Evolutionary conservation across 2,329 filamentous ascomycete species (phyloP).

Genomic region (Beauveria sp.): DNA sequence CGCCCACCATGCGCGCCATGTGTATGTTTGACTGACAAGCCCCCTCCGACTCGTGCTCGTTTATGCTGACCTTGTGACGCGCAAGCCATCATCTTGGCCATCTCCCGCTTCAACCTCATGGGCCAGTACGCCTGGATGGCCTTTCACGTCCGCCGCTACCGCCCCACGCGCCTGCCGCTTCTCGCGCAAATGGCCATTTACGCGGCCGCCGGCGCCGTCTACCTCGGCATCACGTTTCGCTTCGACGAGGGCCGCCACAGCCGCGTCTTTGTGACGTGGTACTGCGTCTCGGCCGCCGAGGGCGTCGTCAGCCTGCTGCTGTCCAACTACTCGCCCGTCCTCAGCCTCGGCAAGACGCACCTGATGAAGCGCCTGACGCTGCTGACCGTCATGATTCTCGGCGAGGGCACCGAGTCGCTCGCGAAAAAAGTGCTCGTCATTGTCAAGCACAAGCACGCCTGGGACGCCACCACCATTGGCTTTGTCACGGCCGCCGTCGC

Average conservation of each 20-base stretch:
- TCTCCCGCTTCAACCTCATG: slow-evolving; percentile 43
- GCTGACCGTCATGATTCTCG: slow-evolving; percentile 58
- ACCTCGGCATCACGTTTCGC: slow-evolving; percentile 34
- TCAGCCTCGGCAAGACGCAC: slow-evolving; percentile 56
- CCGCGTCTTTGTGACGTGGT: slow-evolving; percentile 38
- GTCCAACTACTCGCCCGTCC: slow-evolving; percentile 46
- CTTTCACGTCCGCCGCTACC: slow-evolving; percentile 35
- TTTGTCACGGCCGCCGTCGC: slow-evolving; percentile 31
- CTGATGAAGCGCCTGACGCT: slow-evolving; percentile 56
- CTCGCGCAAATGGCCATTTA: slow-evolving; percentile 28
- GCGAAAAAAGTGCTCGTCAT: slow-evolving; percentile 43
- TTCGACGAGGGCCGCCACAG: slow-evolving; percentile 27
- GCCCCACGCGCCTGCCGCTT: slow-evolving; percentile 28
- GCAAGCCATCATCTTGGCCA: slow-evolving; percentile 38
- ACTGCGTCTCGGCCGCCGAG: slow-evolving; percentile 46
- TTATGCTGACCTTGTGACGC: background rate
- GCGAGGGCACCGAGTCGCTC: slow-evolving; percentile 57
- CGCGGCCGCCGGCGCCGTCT: slow-evolving; percentile 28
- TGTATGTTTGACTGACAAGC: slow-evolving; percentile 21
- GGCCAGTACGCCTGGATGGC: slow-evolving; percentile 45
- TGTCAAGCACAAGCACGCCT: slow-evolving; percentile 33
- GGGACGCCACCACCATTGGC: slow-evolving; percentile 33
- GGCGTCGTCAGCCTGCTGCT: slow-evolving; percentile 42
- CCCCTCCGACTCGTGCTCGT: background rate
- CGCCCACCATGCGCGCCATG: slow-evolving; percentile 32